Evolutionary conservation across 2,329 filamentous ascomycete species (phyloP).

Genomic region (Mollisia scopiformis): DNA sequence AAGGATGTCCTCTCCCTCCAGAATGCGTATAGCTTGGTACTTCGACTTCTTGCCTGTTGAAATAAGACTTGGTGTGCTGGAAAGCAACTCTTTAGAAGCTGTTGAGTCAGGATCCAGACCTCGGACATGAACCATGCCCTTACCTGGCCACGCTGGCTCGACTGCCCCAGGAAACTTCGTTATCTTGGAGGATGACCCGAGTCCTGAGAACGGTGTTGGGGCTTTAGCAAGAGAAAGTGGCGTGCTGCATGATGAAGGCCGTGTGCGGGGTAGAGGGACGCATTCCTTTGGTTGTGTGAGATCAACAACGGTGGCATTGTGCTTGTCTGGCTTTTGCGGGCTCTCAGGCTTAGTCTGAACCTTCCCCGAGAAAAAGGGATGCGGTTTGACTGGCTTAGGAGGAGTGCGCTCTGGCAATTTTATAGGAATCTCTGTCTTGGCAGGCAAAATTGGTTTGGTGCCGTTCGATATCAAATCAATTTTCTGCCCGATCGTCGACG

Average conservation of each 20-base stretch:
- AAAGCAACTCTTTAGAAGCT: not conserved
- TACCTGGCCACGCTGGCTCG: conserved; percentile 73
- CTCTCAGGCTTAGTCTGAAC: conserved; percentile 33
- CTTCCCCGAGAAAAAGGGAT: conserved; percentile 73
- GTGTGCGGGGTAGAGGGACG: not conserved
- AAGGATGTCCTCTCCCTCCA: conserved; percentile 32
- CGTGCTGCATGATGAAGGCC: not conserved
- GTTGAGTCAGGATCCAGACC: conserved; percentile 36
- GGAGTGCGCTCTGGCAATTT: conserved; percentile 5
- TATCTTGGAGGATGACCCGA: conserved; percentile 25
- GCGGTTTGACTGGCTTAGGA: conserved; percentile 46
- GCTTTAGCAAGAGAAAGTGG: conserved; percentile 35
- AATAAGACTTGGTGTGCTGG: too few species aligned
- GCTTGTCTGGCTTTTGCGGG: not conserved
- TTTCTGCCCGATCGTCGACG: conserved; percentile 54
- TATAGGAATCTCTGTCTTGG: conserved; percentile 10
- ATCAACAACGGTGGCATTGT: conserved; percentile 7
- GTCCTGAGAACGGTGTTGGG: conserved; percentile 23
- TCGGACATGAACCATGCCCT: conserved; percentile 66
- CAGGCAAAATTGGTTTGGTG: not conserved
- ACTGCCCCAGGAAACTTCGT: conserved; percentile 67
- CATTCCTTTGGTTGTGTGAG: not conserved
- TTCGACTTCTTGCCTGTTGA: conserved; percentile 32
- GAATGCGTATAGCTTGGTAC: conserved; percentile 30
- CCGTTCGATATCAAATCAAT: conserved; percentile 64